Evolutionary conservation across 2,329 filamentous ascomycete species (phyloP), one percentile per base, ranked within the genome.

Genomic region (Penicillium capsulatum): DNA sequence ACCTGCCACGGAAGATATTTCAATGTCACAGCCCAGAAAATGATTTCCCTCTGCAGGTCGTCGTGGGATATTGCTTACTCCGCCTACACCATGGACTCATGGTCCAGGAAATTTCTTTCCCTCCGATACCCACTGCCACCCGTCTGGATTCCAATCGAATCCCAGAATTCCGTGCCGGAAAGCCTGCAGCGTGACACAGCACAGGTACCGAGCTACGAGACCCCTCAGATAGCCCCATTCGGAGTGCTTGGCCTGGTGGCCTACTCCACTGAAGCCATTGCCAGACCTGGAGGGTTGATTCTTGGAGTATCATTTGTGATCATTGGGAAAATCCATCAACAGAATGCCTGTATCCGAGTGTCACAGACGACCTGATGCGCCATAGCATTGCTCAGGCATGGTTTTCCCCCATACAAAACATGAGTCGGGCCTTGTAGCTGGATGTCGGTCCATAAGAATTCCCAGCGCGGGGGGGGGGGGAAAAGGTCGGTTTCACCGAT

Each of bases 201-300:
- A 49, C 50, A 53, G 50, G 51, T 43, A 53, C 47, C 40, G 41
- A 53, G 31, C 40, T 40, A 41, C 22, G 46, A 31, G 24, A 11
- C 33, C 33, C 31, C 10, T 13, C 22, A 34, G 32, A 31, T 33
- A 26, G 11, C 15, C 35, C 38, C 13, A 17, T 8, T 5, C 13
- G 24, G 11, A 16, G 17, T 34, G n/a, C 16, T 28, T 13, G 19
- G 11, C 17, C 19, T 14, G 10, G 15, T 27, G 19, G n/a, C 13
- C n/a, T 17, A 7, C 9, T 24, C 22, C 22, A 24, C 10, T 16
- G 35, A 7, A 9, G 2, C 14, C 9, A 30, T 17, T 20, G 15
- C n/a, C n/a, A n/a, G n/a, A n/a, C n/a, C n/a, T n/a, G n/a, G n/a
- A n/a, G n/a, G n/a, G n/a, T n/a, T n/a, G n/a, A n/a, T n/a, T n/a